Base-by-base conservation (phyloP, 257 asterid genomes). In the Solanum gandarillasii region DNA sequence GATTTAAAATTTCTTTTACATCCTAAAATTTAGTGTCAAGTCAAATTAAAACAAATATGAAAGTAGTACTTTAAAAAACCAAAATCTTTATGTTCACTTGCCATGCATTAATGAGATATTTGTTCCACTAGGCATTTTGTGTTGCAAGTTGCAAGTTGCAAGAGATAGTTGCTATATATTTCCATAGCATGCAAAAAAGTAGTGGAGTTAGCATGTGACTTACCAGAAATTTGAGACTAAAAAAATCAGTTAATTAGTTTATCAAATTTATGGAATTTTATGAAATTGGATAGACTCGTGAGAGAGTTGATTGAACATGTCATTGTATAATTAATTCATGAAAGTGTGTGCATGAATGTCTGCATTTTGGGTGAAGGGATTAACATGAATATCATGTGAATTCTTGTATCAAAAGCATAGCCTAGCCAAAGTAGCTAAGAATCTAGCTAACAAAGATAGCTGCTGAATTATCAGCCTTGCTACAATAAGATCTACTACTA, bases 81-180 rank as follows among this genome's bases (percentile, higher is more conserved):
- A 39, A 38, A 78, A 87, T 90, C 88, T 79, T 52, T 84, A 60
- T 86, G 88, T 91, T 89, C 89, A 76, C 81, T 68, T 85, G 84
- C 27, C 48, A 58, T 68, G 86, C 90, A 89, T 91, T 65, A 91
- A 92, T 91, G 93, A 79, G 25, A 83, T 36, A 88, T 36, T 84
- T 65, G 87, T 91, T 73, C 87, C 83, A 88, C 76, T 88, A 79
- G 85, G 83, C 6, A 34, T 72, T 86, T 87, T 91, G 87, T 88
- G 60, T 48, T 55, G 65, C 62, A 52, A 52, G 62, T 52, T 52
- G 62, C 62, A 52, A 52, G 62, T 52, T 52, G 62, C 71, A 12
- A 73, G 41, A 41, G 16, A 82, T 13, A 36, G 27, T 68, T 82
- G 34, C n/a, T 48, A 29, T 70, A 23, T 71, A 34, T 25, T n/a